Percentiles rank a stretch among this genome's conserved stretches.
phyloP scores from a whole-genome alignment of 2,329 filamentous ascomycete genomes.

The Venturia asperata region DNA sequence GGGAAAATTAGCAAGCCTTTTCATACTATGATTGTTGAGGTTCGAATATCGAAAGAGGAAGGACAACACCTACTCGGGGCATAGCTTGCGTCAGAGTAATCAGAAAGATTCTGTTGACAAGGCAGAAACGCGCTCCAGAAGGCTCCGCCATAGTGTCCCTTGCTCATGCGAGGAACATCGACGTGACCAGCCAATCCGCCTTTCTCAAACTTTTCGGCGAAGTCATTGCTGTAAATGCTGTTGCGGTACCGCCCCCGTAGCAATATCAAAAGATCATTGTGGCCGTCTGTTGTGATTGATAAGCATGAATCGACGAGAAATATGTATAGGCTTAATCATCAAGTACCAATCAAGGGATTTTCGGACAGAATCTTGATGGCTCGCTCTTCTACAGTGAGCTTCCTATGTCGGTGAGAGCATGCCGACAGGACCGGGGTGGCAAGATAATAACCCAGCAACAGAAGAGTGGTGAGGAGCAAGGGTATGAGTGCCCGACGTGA shows the following conservation, averaged over 20 bases:
- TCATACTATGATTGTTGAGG: neutral
- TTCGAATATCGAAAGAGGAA: neutral
- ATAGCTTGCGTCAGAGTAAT: slow-evolving; percentile 70
- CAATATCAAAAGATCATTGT: slow-evolving; percentile 77
- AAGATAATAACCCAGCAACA: neutral
- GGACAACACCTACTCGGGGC: slow-evolving; percentile 47
- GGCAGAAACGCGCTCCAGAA: slow-evolving; percentile 86
- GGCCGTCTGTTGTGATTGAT: slow-evolving; percentile 57
- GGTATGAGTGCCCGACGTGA: neutral
- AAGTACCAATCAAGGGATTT: slow-evolving; percentile 36
- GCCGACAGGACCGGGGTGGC: neutral
- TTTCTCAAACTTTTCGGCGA: slow-evolving; percentile 65
- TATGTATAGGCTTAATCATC: neutral
- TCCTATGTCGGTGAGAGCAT: neutral
- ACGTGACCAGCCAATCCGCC: slow-evolving; percentile 64
- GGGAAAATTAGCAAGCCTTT: neutral
- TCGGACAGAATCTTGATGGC: slow-evolving; percentile 31
- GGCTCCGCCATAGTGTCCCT: slow-evolving; percentile 70
- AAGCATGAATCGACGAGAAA: neutral
- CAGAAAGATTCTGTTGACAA: slow-evolving; percentile 64
- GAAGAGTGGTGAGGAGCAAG: neutral
- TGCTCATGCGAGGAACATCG: slow-evolving; percentile 66
- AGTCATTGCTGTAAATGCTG: slow-evolving; percentile 67
- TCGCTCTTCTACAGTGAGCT: slow-evolving; percentile 27
- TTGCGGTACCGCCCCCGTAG: slow-evolving; percentile 63